A percentile compares a stretch with the other conserved stretches of the same genome.
Evolutionary conservation across 495 filamentous ascomycete genomes (phyloP).

Genomic region (Penicillium daleae): DNA sequence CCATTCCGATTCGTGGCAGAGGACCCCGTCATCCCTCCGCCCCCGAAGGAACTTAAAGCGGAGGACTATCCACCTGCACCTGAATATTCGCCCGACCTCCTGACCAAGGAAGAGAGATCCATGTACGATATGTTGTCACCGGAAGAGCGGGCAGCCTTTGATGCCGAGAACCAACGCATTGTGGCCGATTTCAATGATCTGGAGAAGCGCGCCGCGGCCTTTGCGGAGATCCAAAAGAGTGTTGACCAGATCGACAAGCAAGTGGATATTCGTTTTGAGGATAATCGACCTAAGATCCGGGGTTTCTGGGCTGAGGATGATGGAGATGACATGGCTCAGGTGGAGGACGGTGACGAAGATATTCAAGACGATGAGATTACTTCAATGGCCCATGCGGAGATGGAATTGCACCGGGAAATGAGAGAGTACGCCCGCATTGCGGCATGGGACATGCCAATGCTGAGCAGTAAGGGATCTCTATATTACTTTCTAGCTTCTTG

Average conservation of each 20-base stretch:
- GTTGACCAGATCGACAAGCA: conserved; percentile 41
- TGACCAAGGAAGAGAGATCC: conserved; percentile 47
- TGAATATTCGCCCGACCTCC: conserved; percentile 44
- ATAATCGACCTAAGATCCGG: conserved; percentile 30
- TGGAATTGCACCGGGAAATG: conserved; percentile 87
- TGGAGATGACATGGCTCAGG: conserved; percentile 52
- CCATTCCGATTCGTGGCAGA: conserved; percentile 41
- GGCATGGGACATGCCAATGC: conserved; percentile 95
- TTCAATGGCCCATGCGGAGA: conserved; percentile 75
- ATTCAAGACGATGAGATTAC: conserved; percentile 82
- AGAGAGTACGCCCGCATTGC: conserved; percentile 84
- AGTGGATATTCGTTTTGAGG: conserved; percentile 40
- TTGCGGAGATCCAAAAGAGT: conserved; percentile 38
- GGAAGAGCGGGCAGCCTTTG: conserved; percentile 49
- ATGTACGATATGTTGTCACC: conserved; percentile 54
- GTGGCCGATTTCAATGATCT: conserved; percentile 48
- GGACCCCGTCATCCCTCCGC: conserved; percentile 41
- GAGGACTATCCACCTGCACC: conserved; percentile 40
- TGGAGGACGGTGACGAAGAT: conserved; percentile 64
- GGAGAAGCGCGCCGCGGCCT: conserved; percentile 31
- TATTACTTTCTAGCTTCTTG: background rate
- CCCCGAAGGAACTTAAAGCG: conserved; percentile 35
- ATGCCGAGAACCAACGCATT: conserved; percentile 40
- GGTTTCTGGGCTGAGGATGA: conserved; percentile 60
- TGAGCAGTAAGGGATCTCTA: conserved; percentile 68